phyloP scores from a whole-genome alignment of 805 yeast genomes.

The Wickerhamomyces ciferrii region DNA sequence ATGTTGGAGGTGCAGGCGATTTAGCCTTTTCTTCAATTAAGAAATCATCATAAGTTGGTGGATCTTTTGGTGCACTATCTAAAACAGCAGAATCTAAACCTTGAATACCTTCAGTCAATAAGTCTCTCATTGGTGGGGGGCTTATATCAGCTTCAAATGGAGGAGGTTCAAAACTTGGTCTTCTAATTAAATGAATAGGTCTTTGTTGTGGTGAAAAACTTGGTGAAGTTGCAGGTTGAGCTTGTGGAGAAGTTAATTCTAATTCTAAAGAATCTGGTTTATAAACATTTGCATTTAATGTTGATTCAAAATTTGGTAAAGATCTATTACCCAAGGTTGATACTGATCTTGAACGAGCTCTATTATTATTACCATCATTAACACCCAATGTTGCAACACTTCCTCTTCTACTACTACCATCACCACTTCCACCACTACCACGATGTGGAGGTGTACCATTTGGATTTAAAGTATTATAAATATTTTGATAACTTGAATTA shows the following conservation, averaged over 20 bases:
- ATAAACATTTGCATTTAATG: slow-evolving; percentile 43
- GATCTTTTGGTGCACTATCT: slow-evolving; percentile 22
- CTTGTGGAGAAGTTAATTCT: slow-evolving; percentile 58
- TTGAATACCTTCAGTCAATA: slow-evolving; percentile 4
- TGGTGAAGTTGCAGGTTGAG: slow-evolving; percentile 51
- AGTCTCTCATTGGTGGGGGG: slow-evolving; percentile 27
- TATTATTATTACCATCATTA: slow-evolving; percentile 19
- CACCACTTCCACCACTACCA: neutral
- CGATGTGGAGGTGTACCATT: neutral
- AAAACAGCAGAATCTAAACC: slow-evolving; percentile 9
- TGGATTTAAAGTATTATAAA: slow-evolving; percentile 11
- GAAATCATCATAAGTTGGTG: slow-evolving; percentile 30
- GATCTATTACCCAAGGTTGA: slow-evolving; percentile 30
- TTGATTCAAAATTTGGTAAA: slow-evolving; percentile 22
- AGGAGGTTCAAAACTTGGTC: slow-evolving; percentile 59
- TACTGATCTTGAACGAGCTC: slow-evolving; percentile 19
- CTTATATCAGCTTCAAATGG: slow-evolving; percentile 44
- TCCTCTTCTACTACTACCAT: slow-evolving; percentile 1
- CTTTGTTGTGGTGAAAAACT: slow-evolving; percentile 38
- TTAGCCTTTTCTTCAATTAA: slow-evolving; percentile 10
- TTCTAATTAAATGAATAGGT: slow-evolving; percentile 49
- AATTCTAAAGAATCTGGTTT: slow-evolving; percentile 44
- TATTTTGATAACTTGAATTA: slow-evolving; percentile 1
- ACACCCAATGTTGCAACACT: slow-evolving; percentile 12
- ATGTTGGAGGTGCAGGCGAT: neutral